Percentiles rank a stretch among this genome's conserved stretches.
Evolutionary conservation across 2,329 filamentous ascomycete species (phyloP).

Genomic region (Fusarium graminum): DNA sequence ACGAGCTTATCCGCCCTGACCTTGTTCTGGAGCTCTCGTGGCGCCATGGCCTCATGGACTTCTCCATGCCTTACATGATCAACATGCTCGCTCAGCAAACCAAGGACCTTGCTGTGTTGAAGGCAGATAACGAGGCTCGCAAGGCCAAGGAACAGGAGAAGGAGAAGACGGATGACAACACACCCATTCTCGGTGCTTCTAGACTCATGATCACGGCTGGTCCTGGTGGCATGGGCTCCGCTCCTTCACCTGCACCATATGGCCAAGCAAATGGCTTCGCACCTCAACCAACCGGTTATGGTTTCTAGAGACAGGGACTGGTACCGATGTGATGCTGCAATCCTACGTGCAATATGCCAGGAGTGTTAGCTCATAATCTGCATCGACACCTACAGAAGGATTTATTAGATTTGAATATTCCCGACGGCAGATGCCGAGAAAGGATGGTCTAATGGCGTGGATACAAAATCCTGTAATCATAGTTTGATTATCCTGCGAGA

Average conservation of each 20-base stretch:
- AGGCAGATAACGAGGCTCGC: slow-evolving; percentile 96
- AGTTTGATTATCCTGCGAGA: slow-evolving; percentile 45
- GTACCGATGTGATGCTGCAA: slow-evolving; percentile 49
- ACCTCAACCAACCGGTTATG: slow-evolving; percentile 87
- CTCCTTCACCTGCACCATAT: slow-evolving; percentile 74
- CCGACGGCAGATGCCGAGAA: slow-evolving; percentile 15
- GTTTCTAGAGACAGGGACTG: slow-evolving; percentile 62
- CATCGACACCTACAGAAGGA: slow-evolving; percentile 18
- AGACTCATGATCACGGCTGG: slow-evolving; percentile 97
- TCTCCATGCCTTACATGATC: slow-evolving; percentile 99
- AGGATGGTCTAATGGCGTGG: slow-evolving; percentile 46
- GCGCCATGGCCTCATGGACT: slow-evolving; percentile 94
- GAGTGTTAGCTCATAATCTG: slow-evolving; percentile 20
- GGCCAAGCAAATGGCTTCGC: slow-evolving; percentile 88
- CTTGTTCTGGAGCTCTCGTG: slow-evolving; percentile 96
- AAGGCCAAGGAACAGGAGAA: slow-evolving; percentile 79
- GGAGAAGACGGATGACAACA: slow-evolving; percentile 91
- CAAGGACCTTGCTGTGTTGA: slow-evolving; percentile 83
- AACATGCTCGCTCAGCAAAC: slow-evolving; percentile 95
- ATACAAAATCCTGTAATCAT: slow-evolving; percentile 50
- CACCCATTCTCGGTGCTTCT: slow-evolving; percentile 89
- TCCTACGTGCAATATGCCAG: slow-evolving; percentile 30
- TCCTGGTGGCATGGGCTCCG: slow-evolving; percentile 64
- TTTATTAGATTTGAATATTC: slow-evolving; percentile 13
- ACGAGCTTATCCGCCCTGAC: slow-evolving; percentile 94